Base-by-base conservation (phyloP, 2,329 filamentous ascomycete genomes). In the Scedosporium minutisporum region DNA sequence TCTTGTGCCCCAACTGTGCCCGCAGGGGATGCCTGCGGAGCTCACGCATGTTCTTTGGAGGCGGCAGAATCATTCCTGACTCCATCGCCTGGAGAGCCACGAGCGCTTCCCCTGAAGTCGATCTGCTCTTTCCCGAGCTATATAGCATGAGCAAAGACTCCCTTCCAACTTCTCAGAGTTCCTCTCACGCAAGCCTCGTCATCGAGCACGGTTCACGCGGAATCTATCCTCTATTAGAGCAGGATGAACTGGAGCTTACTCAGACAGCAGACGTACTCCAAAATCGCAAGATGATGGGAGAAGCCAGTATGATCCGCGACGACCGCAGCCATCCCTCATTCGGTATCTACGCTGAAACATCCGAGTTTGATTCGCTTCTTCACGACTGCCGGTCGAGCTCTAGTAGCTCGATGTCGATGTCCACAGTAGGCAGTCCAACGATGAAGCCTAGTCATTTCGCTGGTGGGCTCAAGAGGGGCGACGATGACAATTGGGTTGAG, bases 181-280 rank as follows among this genome's bases (percentile, higher is more conserved):
- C 85, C 6, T 83, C 87, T 6, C 75, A 78, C 53, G 76, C 74
- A 41, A 69, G 75, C 60, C 72, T 75, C 58, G 73, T 74, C 67
- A 21, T 61, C 63, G 70, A 70, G 63, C 70, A 74, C 69, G 71
- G 76, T 67, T 69, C 73, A 64, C 86, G 90, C 64, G 88, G 88
- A n/a, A 86, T 89, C 27, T 95, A 91, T 66, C 93, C 93, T 61
- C 91, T 91, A 16, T 81, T 97, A 44, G 93, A 97, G 77, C 91
- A 90, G 69, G 93, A 97, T 69, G 93, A 97, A 79, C 90, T 89
- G 71, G 95, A 97, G 75, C 97, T 99, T 72, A 97, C 93, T 6
- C 91, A 96, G 76, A 97, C 93, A 1, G 95, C 93, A 16, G 90
- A 91, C 67, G 91, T 88, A 58, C 84, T 97, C 68, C 90, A 85